These are phyloP conservation scores for Diophrys appendiculata DNA, from an alignment of 73 alveolate species.

Conservation along the genomic window DNA sequence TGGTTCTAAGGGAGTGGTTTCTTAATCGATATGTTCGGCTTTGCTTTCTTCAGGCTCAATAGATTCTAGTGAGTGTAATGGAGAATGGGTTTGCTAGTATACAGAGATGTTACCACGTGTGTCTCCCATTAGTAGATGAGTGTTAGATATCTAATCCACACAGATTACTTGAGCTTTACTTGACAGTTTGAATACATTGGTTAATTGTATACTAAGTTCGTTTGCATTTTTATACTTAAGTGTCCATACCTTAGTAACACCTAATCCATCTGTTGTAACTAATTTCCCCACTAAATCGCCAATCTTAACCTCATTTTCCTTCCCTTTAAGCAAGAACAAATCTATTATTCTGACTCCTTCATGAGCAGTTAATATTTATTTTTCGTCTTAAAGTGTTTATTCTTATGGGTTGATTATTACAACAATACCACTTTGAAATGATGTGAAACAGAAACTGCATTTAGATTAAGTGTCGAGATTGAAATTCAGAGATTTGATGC, in stretches of 20 bases:
- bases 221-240: too few species aligned
- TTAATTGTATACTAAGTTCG: not conserved
- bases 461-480: too few species aligned
- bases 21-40: not conserved
- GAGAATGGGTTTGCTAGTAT: not conserved
- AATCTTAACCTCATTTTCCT: not conserved
- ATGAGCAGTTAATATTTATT: too few species aligned
- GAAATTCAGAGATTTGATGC: too few species aligned
- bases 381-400: too few species aligned
- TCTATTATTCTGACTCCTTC: too few species aligned
- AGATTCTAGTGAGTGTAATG: not conserved
- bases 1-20: too few species aligned
- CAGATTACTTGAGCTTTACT: constrained; percentile 30
- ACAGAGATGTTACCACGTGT: constrained; percentile 31
- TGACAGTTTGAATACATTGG: not conserved
- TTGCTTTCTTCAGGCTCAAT: not conserved
- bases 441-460: too few species aligned
- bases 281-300: not conserved
- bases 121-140: constrained; percentile 17
- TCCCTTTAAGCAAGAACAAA: not conserved
- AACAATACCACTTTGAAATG: too few species aligned
- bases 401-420: too few species aligned
- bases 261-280: not conserved
- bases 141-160: not conserved
- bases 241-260: not conserved